Percentiles rank a stretch among this genome's conserved stretches.
phyloP scores from a whole-genome alignment of 78 protist genomes.

The Bigelowiella natans region DNA sequence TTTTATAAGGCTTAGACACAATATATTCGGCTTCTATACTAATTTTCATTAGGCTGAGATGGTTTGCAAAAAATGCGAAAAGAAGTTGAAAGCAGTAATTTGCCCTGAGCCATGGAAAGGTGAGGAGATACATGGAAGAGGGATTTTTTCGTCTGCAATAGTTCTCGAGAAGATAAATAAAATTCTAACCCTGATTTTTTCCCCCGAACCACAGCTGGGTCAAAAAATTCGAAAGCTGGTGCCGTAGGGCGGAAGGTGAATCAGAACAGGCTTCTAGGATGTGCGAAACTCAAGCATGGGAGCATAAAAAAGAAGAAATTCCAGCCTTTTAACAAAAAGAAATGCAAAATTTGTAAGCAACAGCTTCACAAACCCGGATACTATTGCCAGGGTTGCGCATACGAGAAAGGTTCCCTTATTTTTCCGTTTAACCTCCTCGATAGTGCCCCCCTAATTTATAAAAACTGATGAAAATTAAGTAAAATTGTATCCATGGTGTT shows the following conservation, averaged over 20 bases:
- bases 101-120: neutral
- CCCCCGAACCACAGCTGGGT: neutral
- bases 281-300: neutral
- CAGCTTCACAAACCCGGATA: neutral
- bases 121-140: too few species aligned
- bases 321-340: neutral
- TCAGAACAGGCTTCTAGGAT: neutral
- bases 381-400: neutral
- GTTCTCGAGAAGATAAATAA: neutral
- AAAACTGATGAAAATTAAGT: too few species aligned
- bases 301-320: neutral
- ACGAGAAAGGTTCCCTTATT: neutral
- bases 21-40: too few species aligned
- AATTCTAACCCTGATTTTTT: neutral
- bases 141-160: too few species aligned
- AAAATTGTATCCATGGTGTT: neutral
- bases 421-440: neutral
- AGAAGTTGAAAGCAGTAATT: neutral
- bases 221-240: neutral
- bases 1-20: too few species aligned
- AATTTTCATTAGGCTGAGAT: too few species aligned
- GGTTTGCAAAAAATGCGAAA: neutral
- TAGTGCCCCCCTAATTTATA: too few species aligned
- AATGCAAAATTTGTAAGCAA: neutral
- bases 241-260: neutral